phyloP scores from a whole-genome alignment of 768 basidiomycete species.

The Termitomyces sp. region DNA sequence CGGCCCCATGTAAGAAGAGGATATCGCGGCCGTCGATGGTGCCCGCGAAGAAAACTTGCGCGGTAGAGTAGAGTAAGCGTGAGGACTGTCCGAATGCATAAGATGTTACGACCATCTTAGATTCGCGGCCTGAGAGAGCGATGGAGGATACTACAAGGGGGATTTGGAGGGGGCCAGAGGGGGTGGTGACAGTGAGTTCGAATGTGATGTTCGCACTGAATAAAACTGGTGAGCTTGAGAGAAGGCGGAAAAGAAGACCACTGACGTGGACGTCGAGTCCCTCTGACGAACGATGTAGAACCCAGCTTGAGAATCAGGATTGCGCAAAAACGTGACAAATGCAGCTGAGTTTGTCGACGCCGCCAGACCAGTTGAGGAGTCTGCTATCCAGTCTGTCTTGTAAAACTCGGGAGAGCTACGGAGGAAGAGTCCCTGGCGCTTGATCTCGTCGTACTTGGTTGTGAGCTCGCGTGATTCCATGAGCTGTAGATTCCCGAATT shows the following conservation, averaged over 20 bases:
- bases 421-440: slow-evolving; percentile 72
- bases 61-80: slow-evolving; percentile 63
- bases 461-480: slow-evolving; percentile 64
- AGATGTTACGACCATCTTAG: slow-evolving; percentile 68
- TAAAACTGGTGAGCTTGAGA: background rate
- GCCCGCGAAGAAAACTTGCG: slow-evolving; percentile 65
- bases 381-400: slow-evolving; percentile 72
- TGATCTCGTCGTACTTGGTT: slow-evolving; percentile 71
- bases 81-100: slow-evolving; percentile 63
- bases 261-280: slow-evolving; percentile 64
- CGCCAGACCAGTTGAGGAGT: slow-evolving; percentile 45
- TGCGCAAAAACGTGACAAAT: slow-evolving; percentile 59
- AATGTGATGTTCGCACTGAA: slow-evolving; percentile 46
- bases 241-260: background rate
- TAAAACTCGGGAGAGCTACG: slow-evolving; percentile 75
- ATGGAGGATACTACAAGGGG: slow-evolving; percentile 51
- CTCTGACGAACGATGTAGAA: slow-evolving; percentile 72
- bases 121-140: slow-evolving; percentile 64
- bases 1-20: slow-evolving; percentile 57
- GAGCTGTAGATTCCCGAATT: slow-evolving; percentile 27
- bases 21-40: slow-evolving; percentile 57
- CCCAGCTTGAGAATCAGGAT: slow-evolving; percentile 59
- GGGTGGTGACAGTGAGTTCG: slow-evolving; percentile 55
- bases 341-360: slow-evolving; percentile 38
- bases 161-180: slow-evolving; percentile 37